These are phyloP conservation scores for Monosporascus sp. DNA, from an alignment of 2,329 filamentous ascomycete species.

Conservation along the genomic window DNA sequence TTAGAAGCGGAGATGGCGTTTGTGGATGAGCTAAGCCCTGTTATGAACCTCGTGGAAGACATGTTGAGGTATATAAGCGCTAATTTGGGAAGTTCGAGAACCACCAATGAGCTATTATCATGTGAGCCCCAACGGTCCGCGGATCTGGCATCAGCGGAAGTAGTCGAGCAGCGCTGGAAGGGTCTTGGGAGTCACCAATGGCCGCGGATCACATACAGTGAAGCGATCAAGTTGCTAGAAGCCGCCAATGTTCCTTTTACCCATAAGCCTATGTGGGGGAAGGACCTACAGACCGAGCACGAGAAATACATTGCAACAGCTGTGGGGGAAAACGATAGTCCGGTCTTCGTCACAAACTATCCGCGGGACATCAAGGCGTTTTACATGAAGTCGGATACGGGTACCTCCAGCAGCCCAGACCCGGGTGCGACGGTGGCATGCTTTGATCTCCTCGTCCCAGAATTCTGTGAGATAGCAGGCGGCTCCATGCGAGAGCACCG, in stretches of 20 bases:
- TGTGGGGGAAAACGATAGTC: constrained; percentile 46
- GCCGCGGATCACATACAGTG: constrained; percentile 77
- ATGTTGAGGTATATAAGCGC: constrained; percentile 57
- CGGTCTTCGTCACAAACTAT: constrained; percentile 91
- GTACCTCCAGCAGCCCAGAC: constrained; percentile 4
- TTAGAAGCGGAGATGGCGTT: constrained; percentile 88
- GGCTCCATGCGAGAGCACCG: constrained; percentile 87
- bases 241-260: constrained; percentile 58
- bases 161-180: constrained; percentile 66
- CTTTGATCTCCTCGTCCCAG: constrained; percentile 84
- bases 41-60: constrained; percentile 78
- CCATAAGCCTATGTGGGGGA: constrained; percentile 63
- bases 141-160: constrained; percentile 38
- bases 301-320: constrained; percentile 76
- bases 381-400: constrained; percentile 56
- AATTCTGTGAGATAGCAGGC: constrained; percentile 80
- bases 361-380: constrained; percentile 88
- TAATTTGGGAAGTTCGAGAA: constrained; percentile 34
- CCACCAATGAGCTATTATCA: constrained; percentile 39
- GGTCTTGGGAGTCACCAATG: constrained; percentile 58
- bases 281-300: constrained; percentile 82
- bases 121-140: constrained; percentile 37
- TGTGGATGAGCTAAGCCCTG: constrained; percentile 58
- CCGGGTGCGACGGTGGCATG: constrained; percentile 65
- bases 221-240: constrained; percentile 67